These are phyloP conservation scores for Phlegmacium glaucopus DNA, from an alignment of 768 basidiomycete genomes.

Conservation along the genomic window DNA sequence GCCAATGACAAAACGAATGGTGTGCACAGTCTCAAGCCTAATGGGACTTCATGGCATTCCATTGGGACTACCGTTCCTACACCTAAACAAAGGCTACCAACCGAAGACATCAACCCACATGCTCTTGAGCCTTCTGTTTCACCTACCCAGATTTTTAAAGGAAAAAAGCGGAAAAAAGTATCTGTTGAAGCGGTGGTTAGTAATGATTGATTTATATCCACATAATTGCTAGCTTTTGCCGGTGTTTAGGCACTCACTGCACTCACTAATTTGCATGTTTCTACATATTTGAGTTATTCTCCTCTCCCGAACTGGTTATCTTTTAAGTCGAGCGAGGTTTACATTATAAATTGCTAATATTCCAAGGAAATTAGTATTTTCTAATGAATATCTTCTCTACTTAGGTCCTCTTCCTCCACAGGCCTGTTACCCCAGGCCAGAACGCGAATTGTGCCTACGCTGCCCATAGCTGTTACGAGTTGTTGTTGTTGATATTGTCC, in stretches of 20 bases:
- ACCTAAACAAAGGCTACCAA: constrained; percentile 4
- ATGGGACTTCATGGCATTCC: neutral
- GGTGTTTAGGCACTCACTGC: neutral
- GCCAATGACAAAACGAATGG: constrained; percentile 14
- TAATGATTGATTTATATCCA: neutral
- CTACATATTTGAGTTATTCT: too few species aligned
- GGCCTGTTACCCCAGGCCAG: constrained; percentile 38
- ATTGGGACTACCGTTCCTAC: constrained; percentile 3
- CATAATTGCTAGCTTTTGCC: neutral
- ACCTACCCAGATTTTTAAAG: constrained; percentile 28
- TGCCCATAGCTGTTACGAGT: neutral
- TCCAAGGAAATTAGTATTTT: too few species aligned
- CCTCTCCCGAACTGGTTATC: too few species aligned
- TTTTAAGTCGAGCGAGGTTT: too few species aligned
- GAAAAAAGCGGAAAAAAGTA: constrained; percentile 57
- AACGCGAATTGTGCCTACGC: constrained; percentile 6
- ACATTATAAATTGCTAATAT: too few species aligned
- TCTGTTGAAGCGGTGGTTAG: constrained; percentile 4
- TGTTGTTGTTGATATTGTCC: constrained; percentile 11
- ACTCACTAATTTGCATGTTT: too few species aligned
- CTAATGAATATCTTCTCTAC: constrained; percentile 6
- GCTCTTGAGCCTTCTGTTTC: constrained; percentile 11
- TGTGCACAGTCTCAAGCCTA: constrained; percentile 1
- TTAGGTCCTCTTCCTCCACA: constrained; percentile 40
- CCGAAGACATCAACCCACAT: neutral